Conservation (phyloP, 768 basidiomycete genomes). For the Auricularia sp. region DNA sequence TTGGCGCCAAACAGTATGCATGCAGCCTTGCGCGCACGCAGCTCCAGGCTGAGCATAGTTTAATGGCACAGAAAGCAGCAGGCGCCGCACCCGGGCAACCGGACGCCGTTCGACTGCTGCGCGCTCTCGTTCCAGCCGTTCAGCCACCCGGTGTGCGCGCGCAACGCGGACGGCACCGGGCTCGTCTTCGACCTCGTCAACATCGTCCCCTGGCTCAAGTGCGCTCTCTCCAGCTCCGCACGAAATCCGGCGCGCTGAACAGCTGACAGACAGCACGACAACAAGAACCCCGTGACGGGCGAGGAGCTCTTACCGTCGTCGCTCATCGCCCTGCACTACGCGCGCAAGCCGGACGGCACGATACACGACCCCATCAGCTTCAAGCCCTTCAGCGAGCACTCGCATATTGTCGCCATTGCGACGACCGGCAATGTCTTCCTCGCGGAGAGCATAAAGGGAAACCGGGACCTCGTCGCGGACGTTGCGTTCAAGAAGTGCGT, state of each 20-base stretch:
- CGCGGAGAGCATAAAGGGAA: conserved; percentile 80
- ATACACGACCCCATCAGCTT: conserved; percentile 95
- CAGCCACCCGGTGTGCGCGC: conserved; percentile 76
- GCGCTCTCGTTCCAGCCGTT: conserved; percentile 87
- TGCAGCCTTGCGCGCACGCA: conserved; percentile 5
- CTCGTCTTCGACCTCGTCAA: conserved; percentile 82
- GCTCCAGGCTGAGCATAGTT: conserved; percentile 9
- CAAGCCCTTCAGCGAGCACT: conserved; percentile 94
- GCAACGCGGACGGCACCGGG: conserved; percentile 73
- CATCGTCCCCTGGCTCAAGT: conserved; percentile 94
- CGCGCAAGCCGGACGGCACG: conserved; percentile 75
- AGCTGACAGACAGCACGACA: conserved; percentile 59
- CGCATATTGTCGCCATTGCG: conserved; percentile 84
- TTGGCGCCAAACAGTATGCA: conserved; percentile 59
- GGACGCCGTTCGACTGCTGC: conserved; percentile 85
- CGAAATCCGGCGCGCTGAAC: too few relatives aligned
- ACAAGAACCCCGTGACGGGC: conserved; percentile 69
- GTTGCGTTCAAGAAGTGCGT: conserved; percentile 72
- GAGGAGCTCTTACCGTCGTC: conserved; percentile 60
- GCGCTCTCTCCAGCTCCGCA: conserved; percentile 19
- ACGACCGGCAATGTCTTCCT: conserved; percentile 90
- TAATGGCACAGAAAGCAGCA: conserved; percentile 46
- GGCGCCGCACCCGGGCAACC: conserved; percentile 51
- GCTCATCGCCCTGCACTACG: conserved; percentile 72
- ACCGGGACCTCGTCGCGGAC: conserved; percentile 79